Conservation (phyloP, 2,329 filamentous ascomycete genomes). For the Stagonosporopsis vannaccii region DNA sequence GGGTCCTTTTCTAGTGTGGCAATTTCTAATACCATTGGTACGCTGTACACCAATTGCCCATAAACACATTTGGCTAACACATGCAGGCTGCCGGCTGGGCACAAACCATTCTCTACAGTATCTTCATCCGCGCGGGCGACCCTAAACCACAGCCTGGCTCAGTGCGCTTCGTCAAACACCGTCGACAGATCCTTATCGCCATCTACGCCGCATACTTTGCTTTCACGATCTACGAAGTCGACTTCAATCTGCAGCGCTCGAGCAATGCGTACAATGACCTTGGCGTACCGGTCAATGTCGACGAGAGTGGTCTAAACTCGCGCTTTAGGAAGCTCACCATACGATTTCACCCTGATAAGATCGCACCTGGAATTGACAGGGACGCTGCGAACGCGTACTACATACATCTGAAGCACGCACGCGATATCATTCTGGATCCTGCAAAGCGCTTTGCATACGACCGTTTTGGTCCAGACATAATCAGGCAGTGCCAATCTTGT, state of each 20-base stretch:
- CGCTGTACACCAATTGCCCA: background rate
- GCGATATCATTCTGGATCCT: conserved; percentile 87
- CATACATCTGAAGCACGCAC: conserved; percentile 81
- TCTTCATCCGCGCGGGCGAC: conserved; percentile 89
- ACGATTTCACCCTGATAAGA: conserved; percentile 84
- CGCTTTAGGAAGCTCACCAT: conserved; percentile 75
- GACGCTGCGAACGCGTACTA: conserved; percentile 64
- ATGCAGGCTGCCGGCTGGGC: conserved; percentile 50
- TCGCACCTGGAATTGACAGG: conserved; percentile 43
- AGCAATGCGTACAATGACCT: conserved; percentile 84
- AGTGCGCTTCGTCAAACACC: conserved; percentile 74
- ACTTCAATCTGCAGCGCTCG: conserved; percentile 75
- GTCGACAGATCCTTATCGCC: conserved; percentile 80
- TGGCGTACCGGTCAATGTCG: conserved; percentile 70
- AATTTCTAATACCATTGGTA: conserved; percentile 46
- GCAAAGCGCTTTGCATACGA: conserved; percentile 84
- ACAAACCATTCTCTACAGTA: conserved; percentile 83
- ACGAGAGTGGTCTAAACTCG: conserved; percentile 80
- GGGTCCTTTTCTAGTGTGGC: conserved; percentile 44
- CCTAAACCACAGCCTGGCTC: conserved; percentile 74
- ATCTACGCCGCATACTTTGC: conserved; percentile 85
- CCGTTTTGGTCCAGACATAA: conserved; percentile 73
- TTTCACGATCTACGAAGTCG: conserved; percentile 92
- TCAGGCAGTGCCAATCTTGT: conserved; percentile 62
- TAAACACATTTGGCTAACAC: conserved; percentile 22